Evolutionary conservation across 495 filamentous ascomycete species (phyloP).

Genomic region (Aspergillus nidulans): DNA sequence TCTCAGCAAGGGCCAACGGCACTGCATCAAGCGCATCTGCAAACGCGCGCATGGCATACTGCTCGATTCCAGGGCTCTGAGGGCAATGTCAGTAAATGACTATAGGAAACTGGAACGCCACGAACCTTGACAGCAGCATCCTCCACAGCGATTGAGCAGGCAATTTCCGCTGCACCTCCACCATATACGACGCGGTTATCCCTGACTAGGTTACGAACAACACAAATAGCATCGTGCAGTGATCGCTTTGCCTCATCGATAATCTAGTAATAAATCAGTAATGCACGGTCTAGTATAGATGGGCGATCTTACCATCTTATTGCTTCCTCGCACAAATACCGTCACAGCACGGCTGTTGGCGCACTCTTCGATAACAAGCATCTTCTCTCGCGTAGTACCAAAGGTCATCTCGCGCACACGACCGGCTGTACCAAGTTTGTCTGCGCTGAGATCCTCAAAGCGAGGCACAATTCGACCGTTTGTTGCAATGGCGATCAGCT

Average conservation of each 20-base stretch:
- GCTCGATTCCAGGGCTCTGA: conserved; percentile 86
- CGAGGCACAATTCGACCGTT: conserved; percentile 96
- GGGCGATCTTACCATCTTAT: conserved; percentile 80
- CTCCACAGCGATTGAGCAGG: conserved; percentile 93
- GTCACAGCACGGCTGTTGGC: conserved; percentile 97
- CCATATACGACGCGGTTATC: conserved; percentile 99
- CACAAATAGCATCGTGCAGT: conserved; percentile 94
- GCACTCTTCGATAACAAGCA: conserved; percentile 98
- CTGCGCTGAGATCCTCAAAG: conserved; percentile 87
- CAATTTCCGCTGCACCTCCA: conserved; percentile 95
- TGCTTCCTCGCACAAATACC: conserved; percentile 91
- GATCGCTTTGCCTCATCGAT: conserved; percentile 99
- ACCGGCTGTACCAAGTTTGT: conserved; percentile 88
- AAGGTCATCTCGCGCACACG: conserved; percentile 93
- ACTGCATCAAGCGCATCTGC: conserved; percentile 91
- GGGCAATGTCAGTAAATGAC: conserved; percentile 4
- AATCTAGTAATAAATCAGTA: conserved; percentile 56
- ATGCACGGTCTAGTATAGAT: conserved; percentile 1
- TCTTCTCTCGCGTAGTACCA: conserved; percentile 96
- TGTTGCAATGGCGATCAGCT: conserved; percentile 96
- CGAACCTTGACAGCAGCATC: conserved; percentile 82
- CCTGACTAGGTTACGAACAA: conserved; percentile 90
- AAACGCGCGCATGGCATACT: conserved; percentile 98
- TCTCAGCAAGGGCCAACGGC: conserved; percentile 95
- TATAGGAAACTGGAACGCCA: background rate